Evolutionary conservation across 1,284 basidiomycete species (phyloP), one percentile per base, ranked within the genome.

Genomic region (Rhodofomes roseus): DNA sequence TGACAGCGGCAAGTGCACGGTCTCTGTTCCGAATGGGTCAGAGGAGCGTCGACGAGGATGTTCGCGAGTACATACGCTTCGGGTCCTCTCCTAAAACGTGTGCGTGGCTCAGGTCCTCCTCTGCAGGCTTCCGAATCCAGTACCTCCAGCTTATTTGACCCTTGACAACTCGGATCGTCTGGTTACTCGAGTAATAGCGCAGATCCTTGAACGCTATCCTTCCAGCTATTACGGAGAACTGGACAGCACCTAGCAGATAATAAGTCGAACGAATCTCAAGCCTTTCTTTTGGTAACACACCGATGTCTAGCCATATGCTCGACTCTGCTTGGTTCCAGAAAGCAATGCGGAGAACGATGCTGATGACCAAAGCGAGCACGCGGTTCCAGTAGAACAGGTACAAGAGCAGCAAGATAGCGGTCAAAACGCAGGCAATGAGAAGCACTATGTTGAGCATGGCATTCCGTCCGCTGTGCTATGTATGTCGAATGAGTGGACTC

Each of bases 361-460:
- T 81, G 60, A 94, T 74, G 60, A 90, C 63, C 58, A 82, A 83
- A 11, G 86, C 93, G 60, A 95, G 72, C 52, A 95, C 76, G 39
- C 93, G 85, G 74, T 95, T 95, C 85, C 90, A 93, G 76, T 90
- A 96, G 81, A 96, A 96, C 62, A 93, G 82, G 73, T 95, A 95
- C 60, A 90, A 68, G 56, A 89, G 75, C n/a, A 89, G 76, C 43
- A 83, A 85, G 55, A 93, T 71, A 62, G 89, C 81, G 59, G 94
- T 84, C 66, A 85, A 85, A 58, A 91, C 76, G 69, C 86, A 87
- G 65, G 88, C 82, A 63, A 90, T 81, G 64, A 95, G 81, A 53
- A 96, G 79, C 56, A 83, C 74, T 53, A 71, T 72, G 74, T 81
- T 79, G 54, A 90, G 74, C 84, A 87, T 86, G 48, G 55, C 60